Evolutionary conservation across 257 asterid species (phyloP).

Genomic region (Plantago elongata): DNA sequence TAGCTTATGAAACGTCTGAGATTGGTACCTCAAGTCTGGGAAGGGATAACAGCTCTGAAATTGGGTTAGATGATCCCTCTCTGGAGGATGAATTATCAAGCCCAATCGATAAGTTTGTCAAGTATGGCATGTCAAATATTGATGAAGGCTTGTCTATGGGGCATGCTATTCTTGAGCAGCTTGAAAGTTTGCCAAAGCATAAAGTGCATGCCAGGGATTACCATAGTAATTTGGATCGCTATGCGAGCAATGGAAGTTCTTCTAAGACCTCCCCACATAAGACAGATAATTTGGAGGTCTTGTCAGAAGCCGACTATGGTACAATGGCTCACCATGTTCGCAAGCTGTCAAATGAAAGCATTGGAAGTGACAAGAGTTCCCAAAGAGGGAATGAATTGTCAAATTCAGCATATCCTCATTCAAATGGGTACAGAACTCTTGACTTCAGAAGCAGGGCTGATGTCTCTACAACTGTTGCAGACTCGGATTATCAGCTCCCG

Average conservation of each 20-base stretch:
- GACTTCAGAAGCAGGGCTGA: slow-evolving; percentile 44
- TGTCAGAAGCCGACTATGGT: slow-evolving; percentile 30
- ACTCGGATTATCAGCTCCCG: slow-evolving; percentile 48
- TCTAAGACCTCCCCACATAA: slow-evolving; percentile 39
- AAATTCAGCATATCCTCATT: slow-evolving; percentile 38
- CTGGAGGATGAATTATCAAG: slow-evolving; percentile 62
- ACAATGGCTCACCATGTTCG: slow-evolving; percentile 46
- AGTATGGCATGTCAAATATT: slow-evolving; percentile 88
- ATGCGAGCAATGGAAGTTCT: slow-evolving; percentile 50
- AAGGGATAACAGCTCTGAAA: slow-evolving; percentile 79
- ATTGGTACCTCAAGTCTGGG: slow-evolving; percentile 66
- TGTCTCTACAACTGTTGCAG: slow-evolving; percentile 38
- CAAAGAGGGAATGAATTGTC: slow-evolving; percentile 58
- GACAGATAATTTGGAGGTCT: slow-evolving; percentile 29
- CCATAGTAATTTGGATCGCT: slow-evolving; percentile 29
- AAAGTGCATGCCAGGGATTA: slow-evolving; percentile 38
- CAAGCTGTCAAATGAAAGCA: slow-evolving; percentile 63
- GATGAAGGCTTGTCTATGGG: slow-evolving; percentile 98
- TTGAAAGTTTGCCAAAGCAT: slow-evolving; percentile 69
- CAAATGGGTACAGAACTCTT: slow-evolving; percentile 43
- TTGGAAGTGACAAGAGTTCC: slow-evolving; percentile 73
- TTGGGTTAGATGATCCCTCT: slow-evolving; percentile 66
- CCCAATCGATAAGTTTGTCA: slow-evolving; percentile 84
- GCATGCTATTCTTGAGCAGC: slow-evolving; percentile 85
- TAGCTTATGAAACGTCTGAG: slow-evolving; percentile 87